phyloP scores from a whole-genome alignment of 2,329 filamentous ascomycete species.

The Penicillium sclerotiorum region DNA sequence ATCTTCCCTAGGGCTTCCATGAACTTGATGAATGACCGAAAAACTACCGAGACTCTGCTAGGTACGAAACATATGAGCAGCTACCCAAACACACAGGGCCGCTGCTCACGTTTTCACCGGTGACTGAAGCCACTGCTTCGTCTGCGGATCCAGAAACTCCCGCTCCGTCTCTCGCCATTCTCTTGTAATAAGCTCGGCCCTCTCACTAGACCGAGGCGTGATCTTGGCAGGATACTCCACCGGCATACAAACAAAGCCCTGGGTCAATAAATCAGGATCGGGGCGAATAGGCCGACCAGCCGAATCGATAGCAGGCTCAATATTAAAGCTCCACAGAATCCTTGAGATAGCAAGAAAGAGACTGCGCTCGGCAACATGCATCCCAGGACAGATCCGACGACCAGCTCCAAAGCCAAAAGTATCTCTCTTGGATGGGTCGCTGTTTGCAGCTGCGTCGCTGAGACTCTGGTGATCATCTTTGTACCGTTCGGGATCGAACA shows the following conservation, averaged over 20 bases:
- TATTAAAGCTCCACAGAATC: background rate
- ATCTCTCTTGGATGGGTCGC: constrained; percentile 50
- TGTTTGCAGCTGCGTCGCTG: constrained; percentile 33
- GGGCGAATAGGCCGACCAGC: background rate
- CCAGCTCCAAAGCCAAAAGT: constrained; percentile 56
- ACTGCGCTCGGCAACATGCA: background rate
- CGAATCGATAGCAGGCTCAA: background rate
- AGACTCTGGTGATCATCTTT: constrained; percentile 34
- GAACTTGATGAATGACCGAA: too few species aligned
- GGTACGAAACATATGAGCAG: too few species aligned
- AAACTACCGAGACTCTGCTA: too few species aligned
- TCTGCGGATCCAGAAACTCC: background rate
- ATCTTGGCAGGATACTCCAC: background rate
- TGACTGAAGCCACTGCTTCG: background rate
- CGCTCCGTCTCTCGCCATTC: background rate
- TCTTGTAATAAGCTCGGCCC: background rate
- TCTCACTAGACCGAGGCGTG: background rate
- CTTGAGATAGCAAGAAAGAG: background rate
- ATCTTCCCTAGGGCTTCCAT: too few species aligned
- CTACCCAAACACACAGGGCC: too few species aligned
- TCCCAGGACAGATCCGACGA: constrained; percentile 2
- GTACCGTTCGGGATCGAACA: constrained; percentile 45
- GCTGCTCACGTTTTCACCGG: background rate
- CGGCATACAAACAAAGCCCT: background rate
- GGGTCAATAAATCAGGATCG: background rate